Conservation (phyloP, 768 basidiomycete genomes). For the Hemileccinum impolitum region DNA sequence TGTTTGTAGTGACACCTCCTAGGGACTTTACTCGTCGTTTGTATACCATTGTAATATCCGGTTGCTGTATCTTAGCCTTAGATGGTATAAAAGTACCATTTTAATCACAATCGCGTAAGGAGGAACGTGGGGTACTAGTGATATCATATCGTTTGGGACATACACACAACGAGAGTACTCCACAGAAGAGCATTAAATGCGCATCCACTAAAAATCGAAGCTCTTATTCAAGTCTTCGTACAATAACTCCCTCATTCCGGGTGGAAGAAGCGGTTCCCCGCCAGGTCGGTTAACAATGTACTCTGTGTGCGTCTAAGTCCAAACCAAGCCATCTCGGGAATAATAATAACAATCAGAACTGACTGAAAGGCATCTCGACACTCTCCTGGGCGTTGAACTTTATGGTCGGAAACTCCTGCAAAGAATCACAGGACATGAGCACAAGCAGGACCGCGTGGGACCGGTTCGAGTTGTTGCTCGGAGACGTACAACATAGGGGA, state of each 20-base stretch:
- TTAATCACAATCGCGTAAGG: not conserved
- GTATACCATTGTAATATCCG: conserved; percentile 24
- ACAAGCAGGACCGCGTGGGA: too few relatives aligned
- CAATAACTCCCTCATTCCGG: conserved; percentile 85
- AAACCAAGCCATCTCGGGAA: not conserved
- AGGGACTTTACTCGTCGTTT: conserved; percentile 5
- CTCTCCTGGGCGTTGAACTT: conserved; percentile 82
- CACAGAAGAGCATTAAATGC: too few relatives aligned
- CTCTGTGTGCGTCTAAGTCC: conserved; percentile 30
- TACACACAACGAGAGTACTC: too few relatives aligned
- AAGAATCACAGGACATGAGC: not conserved
- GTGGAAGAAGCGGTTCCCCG: conserved; percentile 73
- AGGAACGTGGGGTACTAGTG: too few relatives aligned
- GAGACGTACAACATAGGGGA: conserved; percentile 63
- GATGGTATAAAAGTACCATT: not conserved
- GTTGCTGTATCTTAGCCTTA: conserved; percentile 19
- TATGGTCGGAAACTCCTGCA: conserved; percentile 89
- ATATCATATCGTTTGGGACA: too few relatives aligned
- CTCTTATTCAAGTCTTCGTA: conserved; percentile 82
- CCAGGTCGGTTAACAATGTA: conserved; percentile 45
- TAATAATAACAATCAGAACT: conserved; percentile 27
- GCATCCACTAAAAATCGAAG: conserved; percentile 51
- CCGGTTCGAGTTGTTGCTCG: too few relatives aligned
- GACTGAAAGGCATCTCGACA: conserved; percentile 98
- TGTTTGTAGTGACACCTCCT: conserved; percentile 1